phyloP scores from a whole-genome alignment of 257 asterid genomes.

The Ophiorrhiza pumila region DNA sequence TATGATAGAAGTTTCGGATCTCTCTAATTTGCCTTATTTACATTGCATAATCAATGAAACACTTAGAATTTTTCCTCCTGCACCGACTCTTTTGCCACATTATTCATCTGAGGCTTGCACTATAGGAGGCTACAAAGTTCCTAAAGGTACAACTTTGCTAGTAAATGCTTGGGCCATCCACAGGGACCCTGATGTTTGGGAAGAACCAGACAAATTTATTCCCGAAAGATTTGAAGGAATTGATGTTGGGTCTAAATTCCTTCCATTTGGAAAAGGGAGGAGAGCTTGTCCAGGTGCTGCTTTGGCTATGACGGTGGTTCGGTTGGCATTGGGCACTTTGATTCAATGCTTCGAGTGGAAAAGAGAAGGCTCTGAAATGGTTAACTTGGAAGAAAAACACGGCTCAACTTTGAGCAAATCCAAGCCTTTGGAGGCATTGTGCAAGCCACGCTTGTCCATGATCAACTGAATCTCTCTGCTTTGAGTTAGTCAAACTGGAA shows the following conservation, averaged over 20 bases:
- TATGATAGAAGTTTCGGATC: conserved; percentile 24
- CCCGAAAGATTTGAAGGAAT: conserved; percentile 29
- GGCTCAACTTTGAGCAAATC: background rate
- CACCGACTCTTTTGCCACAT: conserved; percentile 32
- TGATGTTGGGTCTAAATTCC: background rate
- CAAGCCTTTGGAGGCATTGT: conserved; percentile 6
- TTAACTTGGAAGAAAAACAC: background rate
- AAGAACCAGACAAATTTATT: conserved; percentile 20
- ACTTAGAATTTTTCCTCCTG: conserved; percentile 28
- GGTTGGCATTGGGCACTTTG: background rate
- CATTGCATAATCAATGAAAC: conserved; percentile 34
- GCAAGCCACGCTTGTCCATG: conserved; percentile 1
- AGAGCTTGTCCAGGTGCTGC: conserved; percentile 10
- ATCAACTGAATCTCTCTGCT: background rate
- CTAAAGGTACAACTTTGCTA: conserved; percentile 22
- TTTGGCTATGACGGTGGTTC: background rate
- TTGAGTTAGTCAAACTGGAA: background rate
- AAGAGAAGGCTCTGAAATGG: background rate
- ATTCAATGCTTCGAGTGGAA: conserved; percentile 16
- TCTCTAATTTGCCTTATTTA: conserved; percentile 28
- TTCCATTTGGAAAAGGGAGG: conserved; percentile 14
- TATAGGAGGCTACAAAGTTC: conserved; percentile 17
- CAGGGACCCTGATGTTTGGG: conserved; percentile 20
- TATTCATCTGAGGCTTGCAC: conserved; percentile 26
- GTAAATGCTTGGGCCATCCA: conserved; percentile 38